phyloP scores from a whole-genome alignment of 2,329 filamentous ascomycete species.

The Fusarium luffae region DNA sequence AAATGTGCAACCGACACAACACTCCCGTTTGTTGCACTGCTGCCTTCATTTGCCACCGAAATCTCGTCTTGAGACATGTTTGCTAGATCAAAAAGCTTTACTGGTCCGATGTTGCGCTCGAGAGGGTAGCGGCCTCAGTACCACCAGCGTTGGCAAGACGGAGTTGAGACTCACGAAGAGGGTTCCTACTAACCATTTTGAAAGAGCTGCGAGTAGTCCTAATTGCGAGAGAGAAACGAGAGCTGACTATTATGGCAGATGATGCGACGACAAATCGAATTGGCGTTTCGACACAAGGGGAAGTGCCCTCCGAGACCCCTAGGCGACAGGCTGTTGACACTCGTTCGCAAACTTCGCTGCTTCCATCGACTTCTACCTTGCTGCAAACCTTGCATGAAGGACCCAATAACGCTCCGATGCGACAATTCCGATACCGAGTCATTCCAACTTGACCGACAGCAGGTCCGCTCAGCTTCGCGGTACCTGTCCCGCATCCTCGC shows the following conservation, averaged over 20 bases:
- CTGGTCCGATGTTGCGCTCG: background rate
- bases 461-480: background rate
- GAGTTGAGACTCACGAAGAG: background rate
- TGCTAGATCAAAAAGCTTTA: fast-evolving
- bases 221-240: fast-evolving
- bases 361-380: background rate
- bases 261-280: background rate
- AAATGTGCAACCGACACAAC: background rate
- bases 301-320: background rate
- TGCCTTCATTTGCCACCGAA: background rate
- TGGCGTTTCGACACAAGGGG: background rate
- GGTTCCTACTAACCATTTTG: fast-evolving
- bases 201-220: background rate
- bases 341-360: background rate
- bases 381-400: background rate
- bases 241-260: background rate
- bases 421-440: too few relatives aligned
- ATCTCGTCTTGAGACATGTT: constrained; percentile 2
- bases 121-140: background rate
- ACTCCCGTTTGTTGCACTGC: background rate
- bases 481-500: background rate
- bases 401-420: background rate
- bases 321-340: too few relatives aligned
- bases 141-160: background rate
- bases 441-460: background rate